Evolutionary conservation across 169 alveolate species (phyloP), one percentile per base, ranked within the genome.

Genomic region (Plasmodium fragile): DNA sequence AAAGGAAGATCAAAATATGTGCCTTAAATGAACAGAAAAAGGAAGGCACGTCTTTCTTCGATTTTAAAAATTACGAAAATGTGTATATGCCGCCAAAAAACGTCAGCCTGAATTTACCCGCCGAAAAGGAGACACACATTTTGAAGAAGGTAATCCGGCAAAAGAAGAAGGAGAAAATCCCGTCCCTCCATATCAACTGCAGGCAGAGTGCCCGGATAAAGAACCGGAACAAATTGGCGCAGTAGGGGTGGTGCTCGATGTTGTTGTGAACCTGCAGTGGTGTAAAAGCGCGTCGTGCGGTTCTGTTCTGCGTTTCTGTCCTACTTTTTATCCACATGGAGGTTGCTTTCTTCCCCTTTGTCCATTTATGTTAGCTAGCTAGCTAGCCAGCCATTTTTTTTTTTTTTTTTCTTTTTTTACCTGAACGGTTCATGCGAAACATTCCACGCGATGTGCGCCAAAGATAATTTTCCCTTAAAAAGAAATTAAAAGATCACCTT

Each of bases 1-100:
- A 85, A 30, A 73, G 93, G 84, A 85, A 85, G 65, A 85, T 85
- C 13, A 85, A 85, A 85, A 73, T 85, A 52, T 85, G 72, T 52
- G 32, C 93, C 13, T 73, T 73, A 13, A 49, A 85, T 22, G 71
- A 73, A 7, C 18, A 85, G 65, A 73, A 52, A 53, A 72, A 84
- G 28, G 93, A 84, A 84, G 3, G 69, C 78, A 32, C 25, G 3
- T 75, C 81, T 8, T 16, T 52, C 11, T 85, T 73, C 30, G 79
- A 75, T 45, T 7, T 45, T 3, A 75, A 34, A n/a, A 16, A 49
- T 32, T 52, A 52, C 36, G 85, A 85, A 73, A 72, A 85, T 85
- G 43, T 75, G 22, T 85, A 85, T 52, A 85, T 85, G 52, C 93
- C 93, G 5, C 93, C 93, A 16, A 75, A 85, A 6, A 85, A 85